Conservation (phyloP, 495 filamentous ascomycete species). For the Podospora australis region DNA sequence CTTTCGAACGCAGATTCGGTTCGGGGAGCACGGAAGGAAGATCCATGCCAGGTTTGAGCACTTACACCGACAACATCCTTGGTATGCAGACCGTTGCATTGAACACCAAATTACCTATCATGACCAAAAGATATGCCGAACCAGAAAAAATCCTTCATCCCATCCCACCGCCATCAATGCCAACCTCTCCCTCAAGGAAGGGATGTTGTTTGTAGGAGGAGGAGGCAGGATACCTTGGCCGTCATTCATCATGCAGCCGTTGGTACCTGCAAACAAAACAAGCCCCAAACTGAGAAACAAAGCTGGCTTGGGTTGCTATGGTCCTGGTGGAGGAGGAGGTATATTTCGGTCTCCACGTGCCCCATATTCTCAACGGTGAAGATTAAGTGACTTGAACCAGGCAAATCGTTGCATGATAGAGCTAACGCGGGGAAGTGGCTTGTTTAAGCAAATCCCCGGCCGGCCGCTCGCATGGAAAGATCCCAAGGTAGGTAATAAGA, state of each 20-base stretch:
- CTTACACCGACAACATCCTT: neutral
- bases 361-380: slow-evolving; percentile 4
- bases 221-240: no score
- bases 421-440: slow-evolving; percentile 1
- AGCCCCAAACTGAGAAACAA: no score
- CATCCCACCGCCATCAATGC: no score
- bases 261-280: no score
- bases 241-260: no score
- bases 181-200: no score
- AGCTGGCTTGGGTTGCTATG: neutral
- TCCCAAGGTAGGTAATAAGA: no score
- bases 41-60: slow-evolving; percentile 1
- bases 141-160: neutral
- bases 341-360: slow-evolving; percentile 8
- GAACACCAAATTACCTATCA: slow-evolving; percentile 24
- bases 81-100: slow-evolving; percentile 17
- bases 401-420: slow-evolving; percentile 15
- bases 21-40: neutral
- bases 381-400: neutral
- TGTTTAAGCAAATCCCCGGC: slow-evolving; percentile 19
- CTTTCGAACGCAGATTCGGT: no score
- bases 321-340: no score
- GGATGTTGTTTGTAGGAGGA: no score
- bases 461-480: no score
- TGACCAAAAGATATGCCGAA: slow-evolving; percentile 17